phyloP scores from a whole-genome alignment of 495 filamentous ascomycete species.

The Daldinia grandis region DNA sequence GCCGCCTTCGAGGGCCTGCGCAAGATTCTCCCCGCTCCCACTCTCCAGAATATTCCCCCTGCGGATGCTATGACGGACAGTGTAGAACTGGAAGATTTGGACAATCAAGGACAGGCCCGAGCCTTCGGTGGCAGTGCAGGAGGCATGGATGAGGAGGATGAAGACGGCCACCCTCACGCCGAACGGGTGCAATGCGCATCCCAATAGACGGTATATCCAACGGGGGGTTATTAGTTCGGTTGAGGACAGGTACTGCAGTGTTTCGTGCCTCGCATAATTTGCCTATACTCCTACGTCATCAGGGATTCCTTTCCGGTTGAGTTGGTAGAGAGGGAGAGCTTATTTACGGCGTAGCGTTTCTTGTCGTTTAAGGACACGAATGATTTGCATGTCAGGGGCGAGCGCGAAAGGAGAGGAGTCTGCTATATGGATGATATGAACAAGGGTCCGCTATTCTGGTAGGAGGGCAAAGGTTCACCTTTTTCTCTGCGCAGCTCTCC shows the following conservation, averaged over 20 bases:
- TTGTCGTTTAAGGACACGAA: slow-evolving; percentile 31
- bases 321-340: slow-evolving; percentile 21
- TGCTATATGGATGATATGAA: slow-evolving; percentile 28
- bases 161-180: slow-evolving; percentile 78
- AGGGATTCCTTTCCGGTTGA: slow-evolving; percentile 4
- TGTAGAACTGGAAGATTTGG: slow-evolving; percentile 85
- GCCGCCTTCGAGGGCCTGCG: slow-evolving; percentile 73
- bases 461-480: slow-evolving; percentile 10
- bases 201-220: slow-evolving; percentile 70
- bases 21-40: slow-evolving; percentile 78
- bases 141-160: slow-evolving; percentile 84
- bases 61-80: slow-evolving; percentile 84
- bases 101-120: slow-evolving; percentile 72
- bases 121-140: slow-evolving; percentile 69
- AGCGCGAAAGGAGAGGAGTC: slow-evolving; percentile 26
- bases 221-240: neutral
- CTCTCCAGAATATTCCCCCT: slow-evolving; percentile 67
- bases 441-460: slow-evolving; percentile 11
- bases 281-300: slow-evolving; percentile 2
- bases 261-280: slow-evolving; percentile 23
- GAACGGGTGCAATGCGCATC: slow-evolving; percentile 98
- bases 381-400: slow-evolving; percentile 40
- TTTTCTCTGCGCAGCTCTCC: slow-evolving; percentile 21
- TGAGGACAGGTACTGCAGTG: neutral
- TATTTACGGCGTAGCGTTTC: slow-evolving; percentile 45